Conservation (phyloP, 1,139 yeast genomes). For the Pichia kudriavzevii region DNA sequence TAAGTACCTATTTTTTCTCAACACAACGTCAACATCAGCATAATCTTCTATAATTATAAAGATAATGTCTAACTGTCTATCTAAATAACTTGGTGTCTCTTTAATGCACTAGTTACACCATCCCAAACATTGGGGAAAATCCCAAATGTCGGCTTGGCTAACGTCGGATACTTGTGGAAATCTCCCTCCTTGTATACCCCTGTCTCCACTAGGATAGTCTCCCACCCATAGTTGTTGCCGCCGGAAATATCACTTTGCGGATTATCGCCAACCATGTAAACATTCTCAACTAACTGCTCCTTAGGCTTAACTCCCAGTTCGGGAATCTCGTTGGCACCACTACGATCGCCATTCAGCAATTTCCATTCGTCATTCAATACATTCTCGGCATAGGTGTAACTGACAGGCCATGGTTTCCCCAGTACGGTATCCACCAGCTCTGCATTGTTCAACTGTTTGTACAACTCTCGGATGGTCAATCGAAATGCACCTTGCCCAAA, state of each 20-base stretch:
- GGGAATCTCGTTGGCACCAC: conserved; percentile 30
- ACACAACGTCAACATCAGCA: too few relatives aligned
- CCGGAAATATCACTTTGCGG: conserved; percentile 91
- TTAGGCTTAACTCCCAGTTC: conserved; percentile 31
- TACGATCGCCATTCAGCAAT: conserved; percentile 21
- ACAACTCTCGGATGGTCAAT: conserved; percentile 54
- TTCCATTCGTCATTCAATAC: conserved; percentile 51
- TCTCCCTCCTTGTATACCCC: conserved; percentile 82
- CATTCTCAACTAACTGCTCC: conserved; percentile 39
- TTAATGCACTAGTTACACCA: conserved; percentile 34
- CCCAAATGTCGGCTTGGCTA: conserved; percentile 42
- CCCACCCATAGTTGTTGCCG: conserved; percentile 85
- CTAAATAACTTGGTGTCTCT: conserved; percentile 17
- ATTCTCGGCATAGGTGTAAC: conserved; percentile 77
- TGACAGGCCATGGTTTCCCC: conserved; percentile 82
- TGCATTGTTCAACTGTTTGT: conserved; percentile 47
- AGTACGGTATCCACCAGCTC: conserved; percentile 50
- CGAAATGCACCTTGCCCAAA: conserved; percentile 93
- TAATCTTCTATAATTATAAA: neutral
- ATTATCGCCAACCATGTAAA: conserved; percentile 95
- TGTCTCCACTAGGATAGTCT: conserved; percentile 70
- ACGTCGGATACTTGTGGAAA: conserved; percentile 27
- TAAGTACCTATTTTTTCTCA: too few relatives aligned
- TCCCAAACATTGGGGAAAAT: conserved; percentile 42
- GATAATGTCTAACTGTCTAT: conserved; percentile 1